phyloP scores from a whole-genome alignment of 441 rosid species.

The Populus trichocarpa region DNA sequence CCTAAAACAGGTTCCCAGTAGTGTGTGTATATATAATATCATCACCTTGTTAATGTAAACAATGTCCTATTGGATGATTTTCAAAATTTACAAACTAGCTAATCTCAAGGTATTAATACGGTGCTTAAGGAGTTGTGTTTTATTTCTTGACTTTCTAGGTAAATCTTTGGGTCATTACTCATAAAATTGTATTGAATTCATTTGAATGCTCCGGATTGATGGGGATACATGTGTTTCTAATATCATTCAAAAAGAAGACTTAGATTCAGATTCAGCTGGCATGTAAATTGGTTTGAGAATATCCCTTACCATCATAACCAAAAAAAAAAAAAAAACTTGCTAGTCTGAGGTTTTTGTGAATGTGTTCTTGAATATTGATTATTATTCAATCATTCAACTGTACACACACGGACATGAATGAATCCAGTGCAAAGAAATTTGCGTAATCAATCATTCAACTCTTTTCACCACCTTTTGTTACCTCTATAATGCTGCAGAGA shows the following conservation, averaged over 20 bases:
- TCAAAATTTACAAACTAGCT: no score
- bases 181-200: not conserved
- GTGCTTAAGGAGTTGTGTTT: no score
- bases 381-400: no score
- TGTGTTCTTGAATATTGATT: no score
- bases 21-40: no score
- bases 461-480: not conserved
- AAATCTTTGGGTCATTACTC: no score
- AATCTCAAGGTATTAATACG: no score
- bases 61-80: no score
- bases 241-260: not conserved
- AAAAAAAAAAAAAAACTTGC: no score
- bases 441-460: not conserved
- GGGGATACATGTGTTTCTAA: not conserved
- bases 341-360: not conserved
- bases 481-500: not conserved
- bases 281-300: not conserved
- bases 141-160: no score
- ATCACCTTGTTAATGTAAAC: no score
- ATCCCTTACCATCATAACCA: not conserved
- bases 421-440: not conserved
- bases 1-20: no score
- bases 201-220: not conserved
- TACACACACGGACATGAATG: not conserved
- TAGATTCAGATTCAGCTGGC: not conserved